Evolutionary conservation across 768 basidiomycete genomes (phyloP), one percentile per base, ranked within the genome.

Genomic region (Pleurotus ostreatus): DNA sequence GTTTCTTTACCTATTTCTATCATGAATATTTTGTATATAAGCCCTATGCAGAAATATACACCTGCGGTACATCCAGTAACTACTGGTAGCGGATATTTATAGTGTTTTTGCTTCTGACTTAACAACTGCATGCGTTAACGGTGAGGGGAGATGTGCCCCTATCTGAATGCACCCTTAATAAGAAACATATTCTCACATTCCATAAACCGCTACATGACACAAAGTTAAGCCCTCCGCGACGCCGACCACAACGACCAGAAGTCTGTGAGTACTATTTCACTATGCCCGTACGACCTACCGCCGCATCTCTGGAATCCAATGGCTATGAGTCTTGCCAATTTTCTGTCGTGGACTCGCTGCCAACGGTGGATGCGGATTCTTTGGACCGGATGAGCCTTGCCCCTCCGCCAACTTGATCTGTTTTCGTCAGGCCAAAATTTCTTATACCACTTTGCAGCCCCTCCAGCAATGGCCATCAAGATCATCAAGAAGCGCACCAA

Each of bases 401-500:
- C 15, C 41, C 20, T 44, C 41, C 20, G 41, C 51, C 51, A 30
- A n/a, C 30, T 37, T 20, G 38, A 11, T 41, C 39, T 18, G 16
- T 16, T 39, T 15, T 39, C 39, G 37, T 34, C 43, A 16, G 13
- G 23, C 4, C 26, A n/a, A 37, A 12, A n/a, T 49, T 39, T 53
- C 20, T 38, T 11, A n/a, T 40, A 16, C 38, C 8, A n/a, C 15
- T 41, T 53, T 16, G 37, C 18, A 34, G 30, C 51, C 30, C 41
- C 26, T 34, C 40, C 45, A 18, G n/a, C 41, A 22, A 55, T 55
- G 54, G 54, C 54, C 57, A 58, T 60, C 41, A 57, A 57, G 25
- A 60, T 61, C 55, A 49, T 61, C 55, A 61, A 61, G 84, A 98
- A 98, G 81, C 91, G 94, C 75, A 97, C 95, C 68, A 93, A 88